phyloP scores from a whole-genome alignment of 2,329 filamentous ascomycete genomes.

The Sarocladium strictum region DNA sequence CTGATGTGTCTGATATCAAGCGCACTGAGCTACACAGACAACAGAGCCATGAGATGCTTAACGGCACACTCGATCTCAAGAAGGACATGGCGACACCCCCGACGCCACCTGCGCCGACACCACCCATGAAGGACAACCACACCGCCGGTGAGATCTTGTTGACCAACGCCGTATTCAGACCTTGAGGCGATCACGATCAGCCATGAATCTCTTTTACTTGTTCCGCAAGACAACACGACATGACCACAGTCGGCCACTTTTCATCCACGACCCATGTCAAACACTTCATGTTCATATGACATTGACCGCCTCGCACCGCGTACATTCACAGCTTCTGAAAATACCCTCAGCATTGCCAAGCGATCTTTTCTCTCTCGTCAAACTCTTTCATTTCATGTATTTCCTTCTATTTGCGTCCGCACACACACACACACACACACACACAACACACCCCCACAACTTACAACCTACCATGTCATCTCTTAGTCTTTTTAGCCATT shows the following conservation, averaged over 20 bases:
- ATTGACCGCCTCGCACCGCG: slow-evolving; percentile 3
- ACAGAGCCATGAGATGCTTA: slow-evolving; percentile 46
- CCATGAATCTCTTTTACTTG: background rate
- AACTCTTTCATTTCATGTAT: background rate
- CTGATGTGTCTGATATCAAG: slow-evolving; percentile 20
- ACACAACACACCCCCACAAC: too few relatives aligned
- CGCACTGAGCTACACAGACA: slow-evolving; percentile 38
- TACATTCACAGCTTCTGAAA: slow-evolving; percentile 4
- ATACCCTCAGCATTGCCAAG: slow-evolving; percentile 5
- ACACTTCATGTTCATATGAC: slow-evolving; percentile 6
- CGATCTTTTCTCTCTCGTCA: slow-evolving; percentile 1
- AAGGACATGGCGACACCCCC: slow-evolving; percentile 16
- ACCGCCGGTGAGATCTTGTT: slow-evolving; percentile 12
- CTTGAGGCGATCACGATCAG: slow-evolving; percentile 1
- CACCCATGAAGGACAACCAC: slow-evolving; percentile 19
- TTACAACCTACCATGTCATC: background rate
- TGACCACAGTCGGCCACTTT: background rate
- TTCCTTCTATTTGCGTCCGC: too few relatives aligned
- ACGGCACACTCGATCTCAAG: slow-evolving; percentile 25
- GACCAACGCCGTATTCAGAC: slow-evolving; percentile 17
- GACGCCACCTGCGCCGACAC: slow-evolving; percentile 29
- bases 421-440: background rate
- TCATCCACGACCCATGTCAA: background rate
- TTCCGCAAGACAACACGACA: background rate
- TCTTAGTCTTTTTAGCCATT: background rate